A percentile compares a stretch with the other conserved stretches of the same genome.
Conservation (phyloP, 2,329 filamentous ascomycete species). For the Curvularia eragrostidis region DNA sequence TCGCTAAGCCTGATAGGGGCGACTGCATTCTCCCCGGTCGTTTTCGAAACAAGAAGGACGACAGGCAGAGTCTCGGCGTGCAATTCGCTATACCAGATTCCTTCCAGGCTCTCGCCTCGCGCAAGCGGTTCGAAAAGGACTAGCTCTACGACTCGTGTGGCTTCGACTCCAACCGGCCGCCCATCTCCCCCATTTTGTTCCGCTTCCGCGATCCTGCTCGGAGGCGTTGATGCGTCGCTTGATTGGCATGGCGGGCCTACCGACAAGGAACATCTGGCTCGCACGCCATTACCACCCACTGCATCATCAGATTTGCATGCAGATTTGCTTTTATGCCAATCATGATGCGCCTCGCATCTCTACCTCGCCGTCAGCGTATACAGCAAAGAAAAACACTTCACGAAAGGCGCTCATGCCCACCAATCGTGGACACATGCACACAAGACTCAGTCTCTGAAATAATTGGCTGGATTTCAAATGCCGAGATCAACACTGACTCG, state of each 20-base stretch:
- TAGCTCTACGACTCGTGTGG: constrained; percentile 5
- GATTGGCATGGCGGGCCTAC: constrained; percentile 5
- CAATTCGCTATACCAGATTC: constrained; percentile 2
- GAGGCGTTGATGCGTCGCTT: not conserved
- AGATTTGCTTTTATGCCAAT: not conserved
- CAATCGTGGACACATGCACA: not conserved
- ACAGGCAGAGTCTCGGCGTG: not conserved
- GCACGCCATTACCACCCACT: constrained; percentile 1
- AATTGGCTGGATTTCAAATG: constrained; percentile 5
- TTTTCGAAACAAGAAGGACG: constrained; percentile 7
- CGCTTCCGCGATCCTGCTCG: constrained; percentile 13
- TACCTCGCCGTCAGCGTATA: not conserved
- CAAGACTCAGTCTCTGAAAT: not conserved
- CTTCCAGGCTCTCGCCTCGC: constrained; percentile 1
- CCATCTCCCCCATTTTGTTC: not conserved
- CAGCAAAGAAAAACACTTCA: not conserved
- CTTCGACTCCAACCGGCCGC: constrained; percentile 6
- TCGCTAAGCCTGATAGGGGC: constrained; percentile 6
- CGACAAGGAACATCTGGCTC: constrained; percentile 4
- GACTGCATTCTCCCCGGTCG: constrained; percentile 13
- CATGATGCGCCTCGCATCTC: not conserved
- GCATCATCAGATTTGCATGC: not conserved
- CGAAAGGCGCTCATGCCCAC: not conserved
- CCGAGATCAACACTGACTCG: constrained; percentile 9
- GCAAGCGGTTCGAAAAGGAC: constrained; percentile 3